Conservation (phyloP, 805 yeast genomes). For the Lipomyces yamanashiensis region DNA sequence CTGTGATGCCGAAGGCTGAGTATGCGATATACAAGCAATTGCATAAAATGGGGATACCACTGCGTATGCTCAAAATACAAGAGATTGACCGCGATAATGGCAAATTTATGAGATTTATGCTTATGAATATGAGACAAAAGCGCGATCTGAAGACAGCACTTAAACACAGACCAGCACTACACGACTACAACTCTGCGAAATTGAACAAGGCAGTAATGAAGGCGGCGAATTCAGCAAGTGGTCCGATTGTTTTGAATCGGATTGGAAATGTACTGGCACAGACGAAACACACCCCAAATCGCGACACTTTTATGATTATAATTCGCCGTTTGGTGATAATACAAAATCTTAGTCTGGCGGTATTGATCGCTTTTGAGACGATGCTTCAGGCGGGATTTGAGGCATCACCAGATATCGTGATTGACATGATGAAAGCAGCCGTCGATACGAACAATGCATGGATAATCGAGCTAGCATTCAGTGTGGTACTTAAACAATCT, state of each 20-base stretch:
- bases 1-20: slow-evolving; percentile 8
- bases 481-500: slow-evolving; percentile 10
- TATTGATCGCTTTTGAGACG: slow-evolving; percentile 19
- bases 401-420: slow-evolving; percentile 13
- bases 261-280: not conserved
- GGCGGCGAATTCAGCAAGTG: slow-evolving; percentile 1
- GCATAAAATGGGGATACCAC: slow-evolving; percentile 3
- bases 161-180: not conserved
- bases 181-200: not conserved
- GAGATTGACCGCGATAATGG: not conserved
- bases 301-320: slow-evolving; percentile 38
- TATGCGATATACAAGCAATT: not conserved
- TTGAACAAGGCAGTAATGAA: slow-evolving; percentile 2
- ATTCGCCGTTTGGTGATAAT: slow-evolving; percentile 36
- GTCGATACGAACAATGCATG: slow-evolving; percentile 8
- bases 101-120: not conserved
- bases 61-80: not conserved
- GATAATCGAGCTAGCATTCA: slow-evolving; percentile 16
- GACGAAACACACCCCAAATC: slow-evolving; percentile 34
- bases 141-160: not conserved
- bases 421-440: slow-evolving; percentile 14
- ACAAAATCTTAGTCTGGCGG: slow-evolving; percentile 27
- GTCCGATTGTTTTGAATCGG: slow-evolving; percentile 14
- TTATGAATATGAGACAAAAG: not conserved
- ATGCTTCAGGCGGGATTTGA: slow-evolving; percentile 28